A percentile compares a stretch with the other conserved stretches of the same genome.
phyloP scores from a whole-genome alignment of 2,329 filamentous ascomycete genomes.

The Fusarium virguliforme region DNA sequence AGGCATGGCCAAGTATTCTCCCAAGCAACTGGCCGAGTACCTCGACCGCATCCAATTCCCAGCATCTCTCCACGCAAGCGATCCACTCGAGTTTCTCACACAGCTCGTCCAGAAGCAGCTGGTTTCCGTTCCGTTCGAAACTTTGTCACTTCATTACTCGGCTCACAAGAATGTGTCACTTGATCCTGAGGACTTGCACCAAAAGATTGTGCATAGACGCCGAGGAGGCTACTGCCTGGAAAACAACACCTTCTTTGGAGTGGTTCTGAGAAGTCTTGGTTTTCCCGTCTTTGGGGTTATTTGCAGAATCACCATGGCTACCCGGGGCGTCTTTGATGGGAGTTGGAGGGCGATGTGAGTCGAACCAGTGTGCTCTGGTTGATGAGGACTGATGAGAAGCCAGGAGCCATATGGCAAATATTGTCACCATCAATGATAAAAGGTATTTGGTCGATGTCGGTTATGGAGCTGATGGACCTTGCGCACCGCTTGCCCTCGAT shows the following conservation, averaged over 20 bases:
- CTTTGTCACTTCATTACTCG: slow-evolving; percentile 3
- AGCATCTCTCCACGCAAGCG: not conserved
- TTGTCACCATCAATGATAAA: not conserved
- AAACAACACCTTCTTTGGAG: slow-evolving; percentile 8
- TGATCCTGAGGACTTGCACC: not conserved
- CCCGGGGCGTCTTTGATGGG: slow-evolving; percentile 8
- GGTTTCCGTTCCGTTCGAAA: not conserved
- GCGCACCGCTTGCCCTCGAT: not conserved
- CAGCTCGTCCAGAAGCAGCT: slow-evolving; percentile 1
- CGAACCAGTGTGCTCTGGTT: not conserved
- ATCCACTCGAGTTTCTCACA: not conserved
- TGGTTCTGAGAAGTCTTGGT: slow-evolving; percentile 1
- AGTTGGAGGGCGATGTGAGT: slow-evolving; percentile 13
- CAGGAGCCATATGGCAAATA: slow-evolving; percentile 9
- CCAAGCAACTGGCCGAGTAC: not conserved
- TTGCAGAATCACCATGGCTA: slow-evolving; percentile 15
- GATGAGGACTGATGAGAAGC: not conserved
- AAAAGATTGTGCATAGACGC: not conserved
- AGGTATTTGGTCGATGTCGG: not conserved
- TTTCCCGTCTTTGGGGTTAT: not conserved
- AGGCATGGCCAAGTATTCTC: not conserved
- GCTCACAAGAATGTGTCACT: not conserved
- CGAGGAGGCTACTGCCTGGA: slow-evolving; percentile 5
- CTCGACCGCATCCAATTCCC: not conserved
- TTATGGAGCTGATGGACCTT: not conserved